Percentiles rank a stretch among this genome's conserved stretches.
Evolutionary conservation across 2,329 filamentous ascomycete species (phyloP).

Genomic region (Ascochyta lentis): DNA sequence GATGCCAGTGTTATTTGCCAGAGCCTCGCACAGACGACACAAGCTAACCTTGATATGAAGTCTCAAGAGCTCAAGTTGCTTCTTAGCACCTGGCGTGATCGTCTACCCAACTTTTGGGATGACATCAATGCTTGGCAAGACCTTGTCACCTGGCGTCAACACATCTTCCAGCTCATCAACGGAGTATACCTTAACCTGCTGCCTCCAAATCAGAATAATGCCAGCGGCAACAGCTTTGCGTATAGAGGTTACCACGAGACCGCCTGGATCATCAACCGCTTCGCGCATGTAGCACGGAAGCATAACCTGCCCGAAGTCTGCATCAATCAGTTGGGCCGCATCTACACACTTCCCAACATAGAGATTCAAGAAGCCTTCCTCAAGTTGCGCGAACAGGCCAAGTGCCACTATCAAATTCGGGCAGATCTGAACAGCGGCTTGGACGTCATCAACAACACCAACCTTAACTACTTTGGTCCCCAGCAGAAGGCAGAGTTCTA

Average conservation of each 20-base stretch:
- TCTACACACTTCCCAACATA: slow-evolving; percentile 98
- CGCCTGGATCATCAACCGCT: slow-evolving; percentile 99
- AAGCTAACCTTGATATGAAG: slow-evolving; percentile 87
- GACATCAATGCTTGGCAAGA: slow-evolving; percentile 99
- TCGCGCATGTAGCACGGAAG: slow-evolving; percentile 96
- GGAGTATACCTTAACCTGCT: slow-evolving; percentile 86
- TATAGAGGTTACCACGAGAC: slow-evolving; percentile 99
- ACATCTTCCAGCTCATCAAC: slow-evolving; percentile 98
- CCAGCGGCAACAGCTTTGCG: slow-evolving; percentile 89
- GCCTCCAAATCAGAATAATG: slow-evolving; percentile 75
- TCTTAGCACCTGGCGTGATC: slow-evolving; percentile 92
- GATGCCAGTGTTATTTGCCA: slow-evolving; percentile 96
- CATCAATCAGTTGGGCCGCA: slow-evolving; percentile 94
- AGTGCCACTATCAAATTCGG: slow-evolving; percentile 97
- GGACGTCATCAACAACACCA: slow-evolving; percentile 99
- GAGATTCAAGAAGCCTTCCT: slow-evolving; percentile 99
- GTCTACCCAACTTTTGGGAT: slow-evolving; percentile 97
- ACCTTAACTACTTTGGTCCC: slow-evolving; percentile 95
- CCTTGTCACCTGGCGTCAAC: slow-evolving; percentile 98
- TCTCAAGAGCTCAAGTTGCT: slow-evolving; percentile 94
- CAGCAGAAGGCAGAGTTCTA: slow-evolving; percentile 99
- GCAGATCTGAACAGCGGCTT: slow-evolving; percentile 90
- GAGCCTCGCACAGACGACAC: slow-evolving; percentile 84
- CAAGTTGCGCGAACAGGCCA: slow-evolving; percentile 97
- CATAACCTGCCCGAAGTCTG: slow-evolving; percentile 97